Conservation (phyloP, 2,329 filamentous ascomycete species). For the Dothideomycetes sp. region DNA sequence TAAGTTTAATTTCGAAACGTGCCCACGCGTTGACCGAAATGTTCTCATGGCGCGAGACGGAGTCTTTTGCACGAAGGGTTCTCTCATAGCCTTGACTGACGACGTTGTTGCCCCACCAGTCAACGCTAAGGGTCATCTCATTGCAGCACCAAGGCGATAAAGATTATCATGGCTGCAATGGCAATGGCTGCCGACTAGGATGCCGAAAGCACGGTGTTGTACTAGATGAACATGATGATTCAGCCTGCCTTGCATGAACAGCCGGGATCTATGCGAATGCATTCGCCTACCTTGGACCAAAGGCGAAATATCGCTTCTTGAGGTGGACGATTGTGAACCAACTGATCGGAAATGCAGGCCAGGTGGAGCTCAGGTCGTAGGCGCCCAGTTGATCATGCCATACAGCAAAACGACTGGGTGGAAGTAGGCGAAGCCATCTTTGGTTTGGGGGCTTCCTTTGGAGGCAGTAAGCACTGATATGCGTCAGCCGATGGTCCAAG, state of each 20-base stretch:
- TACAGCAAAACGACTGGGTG: slow-evolving; percentile 4
- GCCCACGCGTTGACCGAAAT: too few species aligned
- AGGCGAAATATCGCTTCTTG: not conserved
- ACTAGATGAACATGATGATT: too few species aligned
- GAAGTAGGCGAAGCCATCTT: slow-evolving; percentile 4
- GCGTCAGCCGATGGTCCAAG: slow-evolving; percentile 2
- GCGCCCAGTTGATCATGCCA: slow-evolving; percentile 4
- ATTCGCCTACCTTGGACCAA: not conserved
- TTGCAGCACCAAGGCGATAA: not conserved
- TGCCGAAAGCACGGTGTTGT: slow-evolving; percentile 6
- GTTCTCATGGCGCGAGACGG: too few species aligned
- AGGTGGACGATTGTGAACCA: slow-evolving; percentile 4
- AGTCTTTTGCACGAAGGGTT: not conserved
- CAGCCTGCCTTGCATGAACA: too few species aligned
- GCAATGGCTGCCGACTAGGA: slow-evolving; percentile 6
- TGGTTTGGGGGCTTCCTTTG: slow-evolving; percentile 1
- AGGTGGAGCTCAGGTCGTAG: slow-evolving; percentile 3
- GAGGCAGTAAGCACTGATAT: slow-evolving; percentile 1
- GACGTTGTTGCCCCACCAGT: slow-evolving; percentile 5
- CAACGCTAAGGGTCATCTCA: slow-evolving; percentile 1
- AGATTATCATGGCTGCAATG: slow-evolving; percentile 6
- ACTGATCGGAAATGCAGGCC: slow-evolving; percentile 3
- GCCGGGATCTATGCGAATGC: too few species aligned
- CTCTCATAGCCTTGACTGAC: not conserved
- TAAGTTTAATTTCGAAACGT: too few species aligned